A percentile compares a stretch with the other conserved stretches of the same genome.
Evolutionary conservation across 1,284 basidiomycete species (phyloP).

Genomic region (Waitea zeae): DNA sequence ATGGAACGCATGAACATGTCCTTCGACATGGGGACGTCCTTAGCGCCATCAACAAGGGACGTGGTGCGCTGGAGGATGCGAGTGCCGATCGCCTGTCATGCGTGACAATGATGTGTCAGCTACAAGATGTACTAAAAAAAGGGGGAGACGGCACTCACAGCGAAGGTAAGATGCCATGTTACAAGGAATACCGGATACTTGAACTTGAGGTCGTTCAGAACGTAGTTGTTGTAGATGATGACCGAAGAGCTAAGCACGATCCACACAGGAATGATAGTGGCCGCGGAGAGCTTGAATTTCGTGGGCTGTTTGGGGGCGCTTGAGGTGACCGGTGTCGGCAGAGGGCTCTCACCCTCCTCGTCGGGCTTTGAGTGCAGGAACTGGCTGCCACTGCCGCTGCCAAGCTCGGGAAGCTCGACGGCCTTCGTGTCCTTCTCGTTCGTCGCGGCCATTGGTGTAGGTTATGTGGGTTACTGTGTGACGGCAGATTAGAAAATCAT

Average conservation of each 20-base stretch:
- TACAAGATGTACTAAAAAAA: neutral
- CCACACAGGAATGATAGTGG: conserved; percentile 74
- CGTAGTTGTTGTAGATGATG: conserved; percentile 94
- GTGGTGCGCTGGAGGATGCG: conserved; percentile 83
- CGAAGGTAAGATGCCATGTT: conserved; percentile 75
- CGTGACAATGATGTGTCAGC: neutral
- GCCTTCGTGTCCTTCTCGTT: neutral
- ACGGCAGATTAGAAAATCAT: too few species aligned
- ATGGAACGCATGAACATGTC: conserved; percentile 79
- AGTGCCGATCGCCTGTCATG: conserved; percentile 67
- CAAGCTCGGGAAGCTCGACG: neutral
- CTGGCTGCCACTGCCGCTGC: too few species aligned
- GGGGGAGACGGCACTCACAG: conserved; percentile 31
- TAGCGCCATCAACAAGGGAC: conserved; percentile 72
- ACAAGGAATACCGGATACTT: conserved; percentile 79
- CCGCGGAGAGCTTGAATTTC: conserved; percentile 35
- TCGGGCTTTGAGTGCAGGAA: conserved; percentile 5
- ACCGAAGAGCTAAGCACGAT: conserved; percentile 81
- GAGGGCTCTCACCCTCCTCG: conserved; percentile 12
- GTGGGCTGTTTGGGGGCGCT: conserved; percentile 15
- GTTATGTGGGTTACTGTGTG: too few species aligned
- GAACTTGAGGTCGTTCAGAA: conserved; percentile 75
- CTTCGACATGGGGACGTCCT: conserved; percentile 75
- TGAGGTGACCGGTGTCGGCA: conserved; percentile 38
- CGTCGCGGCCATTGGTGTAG: too few species aligned